A percentile compares a stretch with the other conserved stretches of the same genome.
These are phyloP conservation scores for Corymbia citriodora DNA, from an alignment of 441 rosid species.

Conservation along the genomic window DNA sequence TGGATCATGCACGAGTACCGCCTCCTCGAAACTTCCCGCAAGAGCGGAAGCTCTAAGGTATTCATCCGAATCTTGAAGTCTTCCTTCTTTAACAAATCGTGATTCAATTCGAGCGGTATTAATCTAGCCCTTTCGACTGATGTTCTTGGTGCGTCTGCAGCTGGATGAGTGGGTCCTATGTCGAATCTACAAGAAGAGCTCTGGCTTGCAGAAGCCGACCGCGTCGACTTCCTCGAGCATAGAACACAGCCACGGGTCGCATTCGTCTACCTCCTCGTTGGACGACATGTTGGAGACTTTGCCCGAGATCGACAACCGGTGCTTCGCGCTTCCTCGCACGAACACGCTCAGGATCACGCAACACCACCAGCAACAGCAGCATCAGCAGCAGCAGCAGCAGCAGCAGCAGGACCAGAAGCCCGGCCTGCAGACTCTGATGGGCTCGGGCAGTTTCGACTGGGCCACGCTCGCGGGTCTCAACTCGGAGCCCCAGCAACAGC, in stretches of 20 bases:
- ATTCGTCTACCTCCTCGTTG: conserved; percentile 77
- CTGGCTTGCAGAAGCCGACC: conserved; percentile 47
- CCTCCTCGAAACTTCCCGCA: conserved; percentile 43
- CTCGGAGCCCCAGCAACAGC: conserved; percentile 42
- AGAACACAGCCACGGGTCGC: conserved; percentile 57
- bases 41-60: conserved; percentile 71
- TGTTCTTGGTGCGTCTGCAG: conserved; percentile 21
- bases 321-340: conserved; percentile 39
- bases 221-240: conserved; percentile 28
- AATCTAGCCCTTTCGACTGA: neutral
- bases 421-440: conserved; percentile 24
- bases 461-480: conserved; percentile 58
- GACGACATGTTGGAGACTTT: conserved; percentile 76
- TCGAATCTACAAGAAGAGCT: conserved; percentile 81
- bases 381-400: neutral
- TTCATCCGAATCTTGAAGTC: neutral
- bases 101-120: neutral
- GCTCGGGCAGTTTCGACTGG: conserved; percentile 68
- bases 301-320: conserved; percentile 52
- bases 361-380: conserved; percentile 6
- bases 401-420: conserved; percentile 26
- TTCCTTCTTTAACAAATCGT: neutral
- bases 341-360: conserved; percentile 40
- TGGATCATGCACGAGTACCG: conserved; percentile 99
- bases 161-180: conserved; percentile 97